A percentile compares a stretch with the other conserved stretches of the same genome.
phyloP scores from a whole-genome alignment of 495 filamentous ascomycete genomes.

The Talaromyces thailandensis region DNA sequence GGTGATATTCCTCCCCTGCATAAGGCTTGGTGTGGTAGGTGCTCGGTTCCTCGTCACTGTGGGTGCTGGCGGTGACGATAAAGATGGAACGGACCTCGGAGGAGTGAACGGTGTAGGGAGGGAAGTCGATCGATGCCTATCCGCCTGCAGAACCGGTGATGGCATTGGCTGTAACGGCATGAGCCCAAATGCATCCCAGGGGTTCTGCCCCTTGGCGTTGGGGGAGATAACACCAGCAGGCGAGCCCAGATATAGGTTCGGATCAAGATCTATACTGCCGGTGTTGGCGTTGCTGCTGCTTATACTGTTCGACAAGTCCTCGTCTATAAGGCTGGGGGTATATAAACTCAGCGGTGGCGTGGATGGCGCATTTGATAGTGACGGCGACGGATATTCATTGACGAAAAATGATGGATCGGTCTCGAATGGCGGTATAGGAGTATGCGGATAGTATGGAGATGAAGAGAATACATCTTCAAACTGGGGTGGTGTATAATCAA shows the following conservation, averaged over 20 bases:
- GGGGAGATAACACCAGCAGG: background rate
- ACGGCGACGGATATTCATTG: constrained; percentile 1
- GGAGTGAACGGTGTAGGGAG: constrained; percentile 1
- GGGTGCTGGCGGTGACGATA: background rate
- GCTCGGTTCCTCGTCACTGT: background rate
- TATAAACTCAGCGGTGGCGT: constrained; percentile 3
- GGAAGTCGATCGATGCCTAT: constrained; percentile 2
- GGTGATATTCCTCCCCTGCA: background rate
- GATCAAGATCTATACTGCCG: constrained; percentile 1
- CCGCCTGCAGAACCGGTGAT: background rate
- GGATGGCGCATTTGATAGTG: constrained; percentile 7
- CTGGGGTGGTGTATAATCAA: background rate
- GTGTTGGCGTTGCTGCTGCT: constrained; percentile 1
- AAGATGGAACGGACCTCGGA: constrained; percentile 1
- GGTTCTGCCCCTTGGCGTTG: background rate
- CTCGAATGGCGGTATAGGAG: background rate
- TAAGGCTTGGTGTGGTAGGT: background rate
- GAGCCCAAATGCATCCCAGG: constrained; percentile 2
- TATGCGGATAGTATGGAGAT: background rate
- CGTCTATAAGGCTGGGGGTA: constrained; percentile 3
- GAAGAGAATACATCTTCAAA: constrained; percentile 3
- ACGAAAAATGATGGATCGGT: constrained; percentile 1
- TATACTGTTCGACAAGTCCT: constrained; percentile 2
- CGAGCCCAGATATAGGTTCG: background rate
- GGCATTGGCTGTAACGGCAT: background rate